Evolutionary conservation across 176 grass and related monocot species (phyloP).

Genomic region (Pontederia paniculata): DNA sequence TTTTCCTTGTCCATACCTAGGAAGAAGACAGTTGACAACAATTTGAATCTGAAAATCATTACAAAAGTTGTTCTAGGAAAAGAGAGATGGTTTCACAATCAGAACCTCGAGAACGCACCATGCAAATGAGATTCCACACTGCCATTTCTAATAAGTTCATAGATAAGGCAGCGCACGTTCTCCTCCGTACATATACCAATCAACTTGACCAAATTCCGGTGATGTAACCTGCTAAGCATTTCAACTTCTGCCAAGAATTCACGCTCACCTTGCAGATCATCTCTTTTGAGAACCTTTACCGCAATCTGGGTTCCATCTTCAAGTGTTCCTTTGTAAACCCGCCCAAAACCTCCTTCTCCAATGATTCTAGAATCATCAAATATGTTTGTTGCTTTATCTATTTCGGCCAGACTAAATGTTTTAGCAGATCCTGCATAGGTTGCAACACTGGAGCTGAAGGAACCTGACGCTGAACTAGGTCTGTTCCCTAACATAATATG

Average conservation of each 20-base stretch:
- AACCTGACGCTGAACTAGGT: slow-evolving; percentile 60
- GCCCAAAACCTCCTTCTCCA: slow-evolving; percentile 93
- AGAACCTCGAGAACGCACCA: slow-evolving; percentile 25
- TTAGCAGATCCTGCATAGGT: slow-evolving; percentile 66
- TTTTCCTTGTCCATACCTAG: slow-evolving; percentile 52
- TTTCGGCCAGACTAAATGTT: slow-evolving; percentile 55
- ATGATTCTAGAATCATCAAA: slow-evolving; percentile 67
- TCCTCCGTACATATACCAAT: slow-evolving; percentile 89
- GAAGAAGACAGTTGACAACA: slow-evolving; percentile 7
- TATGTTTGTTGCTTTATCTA: slow-evolving; percentile 69
- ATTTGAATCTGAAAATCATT: slow-evolving; percentile 6
- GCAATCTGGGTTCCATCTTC: slow-evolving; percentile 69
- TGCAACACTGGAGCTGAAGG: slow-evolving; percentile 57
- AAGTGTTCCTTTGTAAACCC: slow-evolving; percentile 69
- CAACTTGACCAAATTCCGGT: slow-evolving; percentile 92
- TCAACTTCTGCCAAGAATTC: slow-evolving; percentile 95
- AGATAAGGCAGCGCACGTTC: slow-evolving; percentile 67
- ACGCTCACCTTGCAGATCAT: slow-evolving; percentile 62
- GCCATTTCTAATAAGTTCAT: slow-evolving; percentile 95
- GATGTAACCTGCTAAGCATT: slow-evolving; percentile 95
- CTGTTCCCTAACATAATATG: slow-evolving; percentile 36
- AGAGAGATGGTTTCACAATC: not conserved
- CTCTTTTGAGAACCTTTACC: slow-evolving; percentile 90
- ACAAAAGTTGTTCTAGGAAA: not conserved
- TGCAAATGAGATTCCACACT: slow-evolving; percentile 96